phyloP scores from a whole-genome alignment of 495 filamentous ascomycete genomes.

The Penicillium waksmanii region DNA sequence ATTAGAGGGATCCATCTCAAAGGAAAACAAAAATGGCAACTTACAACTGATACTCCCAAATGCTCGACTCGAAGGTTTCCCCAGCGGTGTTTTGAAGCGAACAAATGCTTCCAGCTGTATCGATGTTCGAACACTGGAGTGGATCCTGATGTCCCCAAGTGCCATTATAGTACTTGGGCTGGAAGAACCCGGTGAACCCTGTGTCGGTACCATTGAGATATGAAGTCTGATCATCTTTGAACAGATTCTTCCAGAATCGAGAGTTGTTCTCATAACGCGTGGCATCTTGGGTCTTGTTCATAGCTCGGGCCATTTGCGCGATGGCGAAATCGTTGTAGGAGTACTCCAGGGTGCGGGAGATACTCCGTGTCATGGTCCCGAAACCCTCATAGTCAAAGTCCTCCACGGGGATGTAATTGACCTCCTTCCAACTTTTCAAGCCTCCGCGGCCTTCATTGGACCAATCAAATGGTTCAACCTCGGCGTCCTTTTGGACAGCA shows the following conservation, averaged over 20 bases:
- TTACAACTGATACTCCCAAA: constrained; percentile 75
- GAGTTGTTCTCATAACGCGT: constrained; percentile 64
- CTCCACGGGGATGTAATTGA: constrained; percentile 69
- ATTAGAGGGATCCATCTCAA: background rate
- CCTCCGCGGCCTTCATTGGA: constrained; percentile 76
- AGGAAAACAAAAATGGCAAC: background rate
- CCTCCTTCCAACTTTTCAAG: constrained; percentile 67
- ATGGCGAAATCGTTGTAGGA: constrained; percentile 72
- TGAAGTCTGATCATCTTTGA: constrained; percentile 58
- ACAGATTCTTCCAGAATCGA: constrained; percentile 71
- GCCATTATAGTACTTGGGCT: constrained; percentile 61
- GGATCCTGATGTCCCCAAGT: constrained; percentile 66
- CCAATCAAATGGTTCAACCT: constrained; percentile 68
- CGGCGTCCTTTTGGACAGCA: constrained; percentile 71
- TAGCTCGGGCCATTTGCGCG: constrained; percentile 52
- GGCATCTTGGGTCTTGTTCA: constrained; percentile 58
- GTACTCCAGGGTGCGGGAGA: constrained; percentile 75
- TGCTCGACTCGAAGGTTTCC: constrained; percentile 67
- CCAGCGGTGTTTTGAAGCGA: constrained; percentile 61
- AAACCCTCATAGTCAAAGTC: constrained; percentile 74
- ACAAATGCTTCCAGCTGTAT: constrained; percentile 54
- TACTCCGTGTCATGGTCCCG: constrained; percentile 70
- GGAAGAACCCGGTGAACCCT: constrained; percentile 69
- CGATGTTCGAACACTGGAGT: constrained; percentile 47
- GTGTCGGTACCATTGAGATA: constrained; percentile 45